A percentile compares a stretch with the other conserved stretches of the same genome.
These are phyloP conservation scores for Phytopythium kandeliae DNA, from an alignment of 352 stramenopile species.

Conservation along the genomic window DNA sequence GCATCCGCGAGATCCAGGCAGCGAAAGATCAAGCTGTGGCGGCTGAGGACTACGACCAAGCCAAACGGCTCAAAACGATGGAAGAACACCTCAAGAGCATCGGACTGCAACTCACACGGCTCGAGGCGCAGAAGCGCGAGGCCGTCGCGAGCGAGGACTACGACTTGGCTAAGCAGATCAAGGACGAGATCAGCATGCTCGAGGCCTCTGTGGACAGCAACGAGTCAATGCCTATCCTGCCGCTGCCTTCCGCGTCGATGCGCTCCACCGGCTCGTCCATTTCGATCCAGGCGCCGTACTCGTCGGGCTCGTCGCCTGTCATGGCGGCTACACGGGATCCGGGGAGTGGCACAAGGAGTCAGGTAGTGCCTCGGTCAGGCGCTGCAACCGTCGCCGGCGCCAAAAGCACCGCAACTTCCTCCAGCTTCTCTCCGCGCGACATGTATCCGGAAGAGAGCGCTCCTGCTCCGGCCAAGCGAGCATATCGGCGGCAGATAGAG, in stretches of 20 bases:
- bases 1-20: slow-evolving; percentile 85
- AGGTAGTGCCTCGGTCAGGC: slow-evolving; percentile 39
- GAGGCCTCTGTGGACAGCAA: slow-evolving; percentile 58
- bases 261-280: background rate
- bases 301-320: background rate
- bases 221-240: slow-evolving; percentile 52
- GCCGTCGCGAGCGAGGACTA: slow-evolving; percentile 91
- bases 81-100: slow-evolving; percentile 89
- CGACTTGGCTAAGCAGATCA: slow-evolving; percentile 87
- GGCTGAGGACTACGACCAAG: slow-evolving; percentile 90
- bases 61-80: slow-evolving; percentile 75
- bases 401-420: slow-evolving; percentile 23
- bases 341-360: slow-evolving; percentile 14
- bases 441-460: slow-evolving; percentile 53
- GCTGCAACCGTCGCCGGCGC: slow-evolving; percentile 23
- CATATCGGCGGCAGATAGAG: background rate
- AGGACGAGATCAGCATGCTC: slow-evolving; percentile 78
- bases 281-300: background rate
- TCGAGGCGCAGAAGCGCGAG: slow-evolving; percentile 85
- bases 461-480: slow-evolving; percentile 11
- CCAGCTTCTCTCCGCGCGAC: slow-evolving; percentile 53
- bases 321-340: slow-evolving; percentile 2
- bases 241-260: slow-evolving; percentile 9
- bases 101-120: slow-evolving; percentile 77
- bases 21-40: slow-evolving; percentile 82